Evolutionary conservation across 345 rosid genomes (phyloP).

Genomic region (Toxicodendron radicans): DNA sequence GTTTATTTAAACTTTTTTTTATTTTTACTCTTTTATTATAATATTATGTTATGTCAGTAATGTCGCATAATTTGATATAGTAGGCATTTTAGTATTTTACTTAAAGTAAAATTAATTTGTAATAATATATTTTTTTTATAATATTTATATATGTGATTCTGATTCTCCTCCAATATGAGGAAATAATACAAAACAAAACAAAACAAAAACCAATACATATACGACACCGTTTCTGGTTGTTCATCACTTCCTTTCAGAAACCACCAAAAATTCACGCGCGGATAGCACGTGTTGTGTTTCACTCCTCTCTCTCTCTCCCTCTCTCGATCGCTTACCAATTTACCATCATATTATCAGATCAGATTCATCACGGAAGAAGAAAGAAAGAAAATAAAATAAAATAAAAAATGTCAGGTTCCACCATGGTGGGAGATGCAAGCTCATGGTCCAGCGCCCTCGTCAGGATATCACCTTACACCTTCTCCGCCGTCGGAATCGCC

Average conservation of each 20-base stretch:
- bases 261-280: not conserved
- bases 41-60: too few species aligned
- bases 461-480: constrained; percentile 87
- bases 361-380: constrained; percentile 3
- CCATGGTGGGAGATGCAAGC: constrained; percentile 47
- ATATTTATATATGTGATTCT: not conserved
- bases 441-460: constrained; percentile 82
- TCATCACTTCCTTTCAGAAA: not conserved
- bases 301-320: not conserved
- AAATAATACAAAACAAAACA: not conserved
- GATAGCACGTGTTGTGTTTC: constrained; percentile 3
- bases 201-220: not conserved
- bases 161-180: too few species aligned
- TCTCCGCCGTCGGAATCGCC: constrained; percentile 95
- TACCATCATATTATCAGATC: constrained; percentile 6
- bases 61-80: too few species aligned
- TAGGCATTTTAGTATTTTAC: too few species aligned
- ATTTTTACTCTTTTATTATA: too few species aligned
- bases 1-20: too few species aligned
- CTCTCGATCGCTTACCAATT: not conserved
- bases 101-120: too few species aligned
- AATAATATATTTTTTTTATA: too few species aligned
- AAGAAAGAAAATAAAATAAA: not conserved
- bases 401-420: constrained; percentile 38
- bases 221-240: not conserved